Base-by-base conservation (phyloP, 2,329 filamentous ascomycete genomes). In the Fusarium sp. region DNA sequence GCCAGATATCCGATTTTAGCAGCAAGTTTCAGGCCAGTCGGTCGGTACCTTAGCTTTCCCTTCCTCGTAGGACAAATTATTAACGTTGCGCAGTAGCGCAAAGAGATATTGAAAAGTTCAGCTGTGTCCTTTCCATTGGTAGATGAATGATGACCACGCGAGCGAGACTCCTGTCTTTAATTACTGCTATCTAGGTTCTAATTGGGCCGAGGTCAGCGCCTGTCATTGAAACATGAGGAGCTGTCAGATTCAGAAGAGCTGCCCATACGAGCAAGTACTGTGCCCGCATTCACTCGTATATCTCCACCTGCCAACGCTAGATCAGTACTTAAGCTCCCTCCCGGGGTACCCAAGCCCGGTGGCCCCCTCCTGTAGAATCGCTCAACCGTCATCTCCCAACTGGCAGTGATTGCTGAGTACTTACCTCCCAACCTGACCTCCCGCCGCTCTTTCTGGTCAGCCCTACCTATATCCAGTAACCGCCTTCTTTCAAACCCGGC, bases 401-500 rank as follows among this genome's bases (percentile, higher is more conserved):
- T 61, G 47, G 35, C 41, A 66, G 54, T 63, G 47, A 48, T 48
- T 54, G 36, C 66, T 73, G 53, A 66, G 60, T 75, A 67, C 69
- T 64, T 65, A 66, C 65, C 58, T 72, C 59, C 70, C 60, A 66
- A 65, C 69, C 39, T 65, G 66, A 61, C 65, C 51, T 72, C 69
- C 63, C 64, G 59, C 63, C 68, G 56, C 69, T 71, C 61, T 42
- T 76, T 72, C 75, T 75, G 68, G 72, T 77, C 76, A 78, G 77
- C 77, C 74, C 76, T 57, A 45, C 53, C 53, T 56, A 53, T 76
- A 73, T 71, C 71, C 68, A 57, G 68, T 59, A 75, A 74, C 72
- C 58, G 66, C 73, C 74, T 70, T 73, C 70, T 64, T 68, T 67
- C 67, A 76, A 65, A 69, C 48, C 66, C 35, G 65, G 36, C 56